Evolutionary conservation across 192 early-diverging fungal species (phyloP).

Genomic region (Backusella tarrabulga): DNA sequence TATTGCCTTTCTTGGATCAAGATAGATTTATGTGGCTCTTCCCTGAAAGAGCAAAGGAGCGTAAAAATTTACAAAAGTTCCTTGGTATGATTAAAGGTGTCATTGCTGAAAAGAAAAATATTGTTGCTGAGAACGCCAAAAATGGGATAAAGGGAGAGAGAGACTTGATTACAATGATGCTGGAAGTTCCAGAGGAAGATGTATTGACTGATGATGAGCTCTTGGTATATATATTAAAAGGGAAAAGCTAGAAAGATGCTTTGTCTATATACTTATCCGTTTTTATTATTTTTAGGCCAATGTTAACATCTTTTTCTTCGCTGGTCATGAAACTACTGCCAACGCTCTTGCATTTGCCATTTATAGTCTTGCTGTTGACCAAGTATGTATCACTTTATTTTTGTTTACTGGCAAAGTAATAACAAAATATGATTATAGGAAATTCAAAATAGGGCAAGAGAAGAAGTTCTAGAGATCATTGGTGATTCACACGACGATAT

Average conservation of each 20-base stretch:
- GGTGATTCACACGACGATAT: conserved; percentile 51
- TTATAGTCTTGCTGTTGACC: conserved; percentile 48
- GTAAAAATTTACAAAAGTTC: conserved; percentile 15
- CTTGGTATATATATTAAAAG: background rate
- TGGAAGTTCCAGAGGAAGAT: conserved; percentile 15
- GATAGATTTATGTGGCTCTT: conserved; percentile 12
- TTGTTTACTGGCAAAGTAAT: background rate
- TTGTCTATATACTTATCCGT: background rate
- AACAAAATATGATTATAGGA: conserved; percentile 17
- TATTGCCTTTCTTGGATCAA: conserved; percentile 26
- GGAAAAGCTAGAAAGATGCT: background rate
- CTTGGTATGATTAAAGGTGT: conserved; percentile 15
- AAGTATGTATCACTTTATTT: conserved; percentile 9
- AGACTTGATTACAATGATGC: conserved; percentile 35
- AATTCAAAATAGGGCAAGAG: conserved; percentile 55
- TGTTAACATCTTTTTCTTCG: background rate
- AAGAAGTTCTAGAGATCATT: conserved; percentile 48
- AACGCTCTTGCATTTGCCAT: conserved; percentile 50
- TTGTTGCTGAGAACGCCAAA: background rate
- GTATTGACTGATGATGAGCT: conserved; percentile 21
- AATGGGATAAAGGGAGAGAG: conserved; percentile 16
- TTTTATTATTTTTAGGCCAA: background rate
- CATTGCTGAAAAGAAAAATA: conserved; percentile 15
- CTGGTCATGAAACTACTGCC: conserved; percentile 56
- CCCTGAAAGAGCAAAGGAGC: conserved; percentile 16